These are phyloP conservation scores for Isoetes taiwanensis DNA, from an alignment of 75 land plant species.

Conservation along the genomic window DNA sequence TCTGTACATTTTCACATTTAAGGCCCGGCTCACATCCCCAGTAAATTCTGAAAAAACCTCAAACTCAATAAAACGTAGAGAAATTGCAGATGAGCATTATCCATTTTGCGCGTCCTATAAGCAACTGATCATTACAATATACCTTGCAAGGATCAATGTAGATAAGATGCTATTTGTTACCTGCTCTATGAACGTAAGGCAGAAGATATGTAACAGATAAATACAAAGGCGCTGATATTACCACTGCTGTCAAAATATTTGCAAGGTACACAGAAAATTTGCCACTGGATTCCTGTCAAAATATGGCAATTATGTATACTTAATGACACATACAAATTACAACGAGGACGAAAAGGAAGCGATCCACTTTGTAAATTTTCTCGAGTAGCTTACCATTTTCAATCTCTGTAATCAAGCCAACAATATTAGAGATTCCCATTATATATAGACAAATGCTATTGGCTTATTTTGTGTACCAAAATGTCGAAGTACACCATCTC, in stretches of 20 bases:
- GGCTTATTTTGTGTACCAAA: constrained; percentile 37
- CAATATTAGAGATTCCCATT: not conserved
- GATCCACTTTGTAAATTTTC: constrained; percentile 51
- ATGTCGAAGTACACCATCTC: constrained; percentile 68
- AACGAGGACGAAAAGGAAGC: not conserved
- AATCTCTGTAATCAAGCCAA: constrained; percentile 42
- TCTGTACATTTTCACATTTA: constrained; percentile 62
- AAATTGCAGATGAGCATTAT: no score
- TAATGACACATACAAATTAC: not conserved
- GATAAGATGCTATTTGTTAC: no score
- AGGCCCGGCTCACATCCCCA: constrained; percentile 49
- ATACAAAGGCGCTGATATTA: constrained; percentile 39
- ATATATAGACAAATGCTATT: not conserved
- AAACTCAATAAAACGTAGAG: constrained; percentile 28
- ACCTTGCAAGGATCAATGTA: no score
- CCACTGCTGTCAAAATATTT: constrained; percentile 38
- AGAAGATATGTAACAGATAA: constrained; percentile 65
- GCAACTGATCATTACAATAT: no score
- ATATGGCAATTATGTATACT: not conserved
- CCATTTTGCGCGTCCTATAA: no score
- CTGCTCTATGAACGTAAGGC: constrained; percentile 79
- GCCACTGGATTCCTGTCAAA: constrained; percentile 77
- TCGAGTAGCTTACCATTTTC: constrained; percentile 55
- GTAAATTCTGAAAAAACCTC: constrained; percentile 58
- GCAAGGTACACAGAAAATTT: constrained; percentile 67